These are phyloP conservation scores for Ampelomyces quisqualis DNA, from an alignment of 2,329 filamentous ascomycete genomes.

Conservation along the genomic window DNA sequence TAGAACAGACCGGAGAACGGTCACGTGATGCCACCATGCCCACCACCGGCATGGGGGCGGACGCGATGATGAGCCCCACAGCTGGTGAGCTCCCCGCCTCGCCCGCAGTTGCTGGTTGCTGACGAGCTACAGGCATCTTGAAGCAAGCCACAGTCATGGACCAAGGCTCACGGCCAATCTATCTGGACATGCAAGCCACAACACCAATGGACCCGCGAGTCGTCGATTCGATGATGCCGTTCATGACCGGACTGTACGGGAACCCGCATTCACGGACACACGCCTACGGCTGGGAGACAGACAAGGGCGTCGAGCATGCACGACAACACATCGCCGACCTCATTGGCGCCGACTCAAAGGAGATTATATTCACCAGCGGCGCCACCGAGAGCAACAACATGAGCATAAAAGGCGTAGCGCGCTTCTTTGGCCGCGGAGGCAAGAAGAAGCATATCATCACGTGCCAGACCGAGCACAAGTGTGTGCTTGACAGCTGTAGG, in stretches of 20 bases:
- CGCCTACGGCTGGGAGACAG: constrained; percentile 97
- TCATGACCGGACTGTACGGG: constrained; percentile 87
- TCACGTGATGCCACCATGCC: constrained; percentile 61
- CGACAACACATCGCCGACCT: constrained; percentile 79
- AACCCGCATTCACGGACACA: constrained; percentile 98
- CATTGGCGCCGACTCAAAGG: constrained; percentile 92
- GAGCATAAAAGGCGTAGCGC: constrained; percentile 97
- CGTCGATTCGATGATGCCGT: constrained; percentile 94
- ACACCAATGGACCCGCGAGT: constrained; percentile 94
- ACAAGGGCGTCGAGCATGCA: constrained; percentile 87
- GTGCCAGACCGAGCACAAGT: constrained; percentile 97
- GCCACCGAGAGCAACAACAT: constrained; percentile 99
- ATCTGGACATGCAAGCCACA: constrained; percentile 97
- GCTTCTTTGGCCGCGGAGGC: constrained; percentile 87
- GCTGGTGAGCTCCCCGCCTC: constrained; percentile 53
- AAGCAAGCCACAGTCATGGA: constrained; percentile 93
- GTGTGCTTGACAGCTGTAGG: constrained; percentile 93
- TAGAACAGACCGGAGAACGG: constrained; percentile 57
- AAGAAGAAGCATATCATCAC: constrained; percentile 99
- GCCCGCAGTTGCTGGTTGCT: constrained; percentile 13
- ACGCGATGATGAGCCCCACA: constrained; percentile 77
- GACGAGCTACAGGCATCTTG: constrained; percentile 62
- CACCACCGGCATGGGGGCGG: constrained; percentile 58
- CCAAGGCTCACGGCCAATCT: constrained; percentile 89
- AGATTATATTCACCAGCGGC: constrained; percentile 98